These are phyloP conservation scores for Pythium aquatile DNA, from an alignment of 352 stramenopile species.

Conservation along the genomic window DNA sequence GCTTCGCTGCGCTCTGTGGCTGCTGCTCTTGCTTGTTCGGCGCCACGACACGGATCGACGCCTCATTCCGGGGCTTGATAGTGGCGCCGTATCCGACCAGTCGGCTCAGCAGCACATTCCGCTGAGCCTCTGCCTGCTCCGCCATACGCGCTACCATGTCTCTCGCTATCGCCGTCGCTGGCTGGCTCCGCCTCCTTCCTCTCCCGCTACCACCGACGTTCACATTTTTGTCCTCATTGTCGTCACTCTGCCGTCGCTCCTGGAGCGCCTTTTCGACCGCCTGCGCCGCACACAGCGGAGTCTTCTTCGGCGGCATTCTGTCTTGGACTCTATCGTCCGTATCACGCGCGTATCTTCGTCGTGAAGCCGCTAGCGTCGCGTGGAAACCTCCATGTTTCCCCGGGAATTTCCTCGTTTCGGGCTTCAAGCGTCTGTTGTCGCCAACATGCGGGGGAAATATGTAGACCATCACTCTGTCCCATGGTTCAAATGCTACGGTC, in stretches of 20 bases:
- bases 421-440: background rate
- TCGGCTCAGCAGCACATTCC: conserved; percentile 12
- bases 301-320: background rate
- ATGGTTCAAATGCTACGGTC: conserved; percentile 16
- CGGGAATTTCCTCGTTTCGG: background rate
- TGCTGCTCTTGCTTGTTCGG: background rate
- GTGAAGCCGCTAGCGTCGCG: background rate
- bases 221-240: background rate
- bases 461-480: conserved; percentile 29
- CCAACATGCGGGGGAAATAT: background rate
- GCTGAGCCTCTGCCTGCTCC: conserved; percentile 6
- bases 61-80: background rate
- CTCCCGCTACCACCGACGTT: background rate
- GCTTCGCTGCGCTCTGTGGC: background rate
- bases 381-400: conserved; percentile 8
- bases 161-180: background rate
- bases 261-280: conserved; percentile 9
- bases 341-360: background rate
- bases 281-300: background rate
- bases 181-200: background rate
- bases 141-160: conserved; percentile 7
- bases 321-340: background rate
- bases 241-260: background rate
- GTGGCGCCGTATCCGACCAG: conserved; percentile 20
- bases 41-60: too few species aligned